phyloP scores from a whole-genome alignment of 2,329 filamentous ascomycete genomes.

The Coniochaeta prunicola region DNA sequence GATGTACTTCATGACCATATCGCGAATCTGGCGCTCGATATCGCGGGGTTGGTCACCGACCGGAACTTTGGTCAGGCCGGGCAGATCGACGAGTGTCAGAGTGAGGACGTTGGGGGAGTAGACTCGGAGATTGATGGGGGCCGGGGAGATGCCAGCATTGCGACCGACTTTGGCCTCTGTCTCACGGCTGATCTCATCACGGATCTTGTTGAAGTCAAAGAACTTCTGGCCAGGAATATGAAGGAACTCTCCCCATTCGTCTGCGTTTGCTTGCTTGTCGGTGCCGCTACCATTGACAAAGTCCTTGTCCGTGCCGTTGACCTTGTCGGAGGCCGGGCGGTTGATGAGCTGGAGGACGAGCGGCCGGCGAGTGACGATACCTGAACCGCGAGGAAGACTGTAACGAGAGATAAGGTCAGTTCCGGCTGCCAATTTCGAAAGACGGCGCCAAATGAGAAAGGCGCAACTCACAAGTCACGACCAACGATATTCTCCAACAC shows the following conservation, averaged over 20 bases:
- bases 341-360: constrained; percentile 98
- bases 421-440: too few relatives aligned
- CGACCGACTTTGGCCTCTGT: constrained; percentile 93
- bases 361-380: constrained; percentile 92
- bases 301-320: constrained; percentile 68
- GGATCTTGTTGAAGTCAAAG: constrained; percentile 95
- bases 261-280: constrained; percentile 82
- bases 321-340: constrained; percentile 54
- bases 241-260: constrained; percentile 98
- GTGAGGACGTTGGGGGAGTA: constrained; percentile 98
- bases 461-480: constrained; percentile 79
- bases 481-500: constrained; percentile 98
- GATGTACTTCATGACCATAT: constrained; percentile 99
- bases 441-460: constrained; percentile 6
- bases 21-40: constrained; percentile 92
- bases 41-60: constrained; percentile 94
- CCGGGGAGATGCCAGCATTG: constrained; percentile 93
- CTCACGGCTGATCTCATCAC: constrained; percentile 94
- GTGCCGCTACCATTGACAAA: constrained; percentile 47
- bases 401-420: constrained; percentile 6
- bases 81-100: constrained; percentile 90
- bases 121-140: constrained; percentile 95
- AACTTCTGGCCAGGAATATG: constrained; percentile 98
- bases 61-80: constrained; percentile 91
- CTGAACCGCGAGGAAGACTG: constrained; percentile 92